phyloP scores from a whole-genome alignment of 768 basidiomycete species.

The Termitomyces sp. region DNA sequence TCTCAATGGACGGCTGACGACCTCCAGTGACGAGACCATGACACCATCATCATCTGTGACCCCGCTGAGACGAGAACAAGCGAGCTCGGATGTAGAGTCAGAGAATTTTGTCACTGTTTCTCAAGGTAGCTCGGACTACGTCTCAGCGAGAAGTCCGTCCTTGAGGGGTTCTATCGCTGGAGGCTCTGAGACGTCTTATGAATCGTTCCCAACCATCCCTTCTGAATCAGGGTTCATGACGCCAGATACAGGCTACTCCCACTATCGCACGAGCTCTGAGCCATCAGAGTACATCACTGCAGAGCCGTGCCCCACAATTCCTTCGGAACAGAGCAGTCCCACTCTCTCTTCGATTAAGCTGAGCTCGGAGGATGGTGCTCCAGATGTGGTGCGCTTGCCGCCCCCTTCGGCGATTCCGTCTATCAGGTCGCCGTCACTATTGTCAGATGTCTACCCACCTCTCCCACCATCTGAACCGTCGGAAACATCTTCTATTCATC shows the following conservation, averaged over 20 bases:
- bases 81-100: constrained; percentile 25
- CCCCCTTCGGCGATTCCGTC: constrained; percentile 11
- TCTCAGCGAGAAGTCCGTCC: constrained; percentile 33
- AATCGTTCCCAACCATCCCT: constrained; percentile 55
- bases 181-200: constrained; percentile 41
- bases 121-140: constrained; percentile 48
- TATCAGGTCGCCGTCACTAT: constrained; percentile 11
- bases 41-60: constrained; percentile 28
- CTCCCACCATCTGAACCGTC: constrained; percentile 17
- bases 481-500: constrained; percentile 19
- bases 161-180: constrained; percentile 40
- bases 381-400: constrained; percentile 15
- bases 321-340: constrained; percentile 37
- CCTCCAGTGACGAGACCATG: constrained; percentile 22
- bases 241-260: constrained; percentile 19
- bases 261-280: constrained; percentile 25
- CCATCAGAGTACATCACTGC: constrained; percentile 45
- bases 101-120: constrained; percentile 40
- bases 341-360: constrained; percentile 28
- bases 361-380: constrained; percentile 23
- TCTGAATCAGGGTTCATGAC: constrained; percentile 38
- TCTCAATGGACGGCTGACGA: constrained; percentile 28
- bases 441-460: constrained; percentile 11
- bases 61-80: constrained; percentile 17
- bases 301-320: constrained; percentile 35